A percentile compares a stretch with the other conserved stretches of the same genome.
phyloP scores from a whole-genome alignment of 441 rosid genomes.

The Rhodomyrtus psidioides region DNA sequence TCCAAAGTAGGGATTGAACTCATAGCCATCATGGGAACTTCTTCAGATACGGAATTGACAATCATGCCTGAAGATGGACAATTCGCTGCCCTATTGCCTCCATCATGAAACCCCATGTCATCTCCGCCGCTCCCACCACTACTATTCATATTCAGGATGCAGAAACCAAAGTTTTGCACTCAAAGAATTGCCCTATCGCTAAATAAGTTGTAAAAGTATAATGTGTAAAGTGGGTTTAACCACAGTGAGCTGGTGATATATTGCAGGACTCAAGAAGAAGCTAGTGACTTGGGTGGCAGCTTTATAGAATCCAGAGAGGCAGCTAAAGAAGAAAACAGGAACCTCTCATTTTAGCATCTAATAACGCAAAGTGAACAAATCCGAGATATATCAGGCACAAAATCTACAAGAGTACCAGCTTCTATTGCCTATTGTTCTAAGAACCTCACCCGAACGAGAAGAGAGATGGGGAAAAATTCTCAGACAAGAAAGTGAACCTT shows the following conservation, averaged over 20 bases:
- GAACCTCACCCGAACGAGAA: slow-evolving; percentile 23
- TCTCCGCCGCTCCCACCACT: slow-evolving; percentile 30
- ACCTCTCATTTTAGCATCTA: slow-evolving; percentile 39
- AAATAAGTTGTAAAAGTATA: slow-evolving; percentile 7
- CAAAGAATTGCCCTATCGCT: slow-evolving; percentile 12
- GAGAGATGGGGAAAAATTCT: slow-evolving; percentile 33
- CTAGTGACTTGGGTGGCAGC: slow-evolving; percentile 41
- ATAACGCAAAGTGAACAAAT: slow-evolving; percentile 29
- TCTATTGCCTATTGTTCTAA: slow-evolving; percentile 25
- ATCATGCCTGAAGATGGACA: slow-evolving; percentile 27
- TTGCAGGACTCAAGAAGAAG: slow-evolving; percentile 58
- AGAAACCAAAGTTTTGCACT: slow-evolving; percentile 20
- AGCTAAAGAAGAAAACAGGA: slow-evolving; percentile 26
- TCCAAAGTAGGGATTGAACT: slow-evolving; percentile 26
- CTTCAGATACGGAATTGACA: not conserved
- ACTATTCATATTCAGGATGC: slow-evolving; percentile 37
- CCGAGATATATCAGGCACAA: slow-evolving; percentile 53
- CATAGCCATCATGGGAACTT: slow-evolving; percentile 15
- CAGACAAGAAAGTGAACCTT: slow-evolving; percentile 81
- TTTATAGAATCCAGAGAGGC: slow-evolving; percentile 34
- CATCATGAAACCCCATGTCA: slow-evolving; percentile 43
- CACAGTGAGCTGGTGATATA: slow-evolving; percentile 49
- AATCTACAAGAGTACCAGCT: slow-evolving; percentile 45
- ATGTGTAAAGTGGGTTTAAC: slow-evolving; percentile 38
- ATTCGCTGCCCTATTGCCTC: slow-evolving; percentile 29